phyloP scores from a whole-genome alignment of 2,329 filamentous ascomycete species.

The Claviceps sp. region DNA sequence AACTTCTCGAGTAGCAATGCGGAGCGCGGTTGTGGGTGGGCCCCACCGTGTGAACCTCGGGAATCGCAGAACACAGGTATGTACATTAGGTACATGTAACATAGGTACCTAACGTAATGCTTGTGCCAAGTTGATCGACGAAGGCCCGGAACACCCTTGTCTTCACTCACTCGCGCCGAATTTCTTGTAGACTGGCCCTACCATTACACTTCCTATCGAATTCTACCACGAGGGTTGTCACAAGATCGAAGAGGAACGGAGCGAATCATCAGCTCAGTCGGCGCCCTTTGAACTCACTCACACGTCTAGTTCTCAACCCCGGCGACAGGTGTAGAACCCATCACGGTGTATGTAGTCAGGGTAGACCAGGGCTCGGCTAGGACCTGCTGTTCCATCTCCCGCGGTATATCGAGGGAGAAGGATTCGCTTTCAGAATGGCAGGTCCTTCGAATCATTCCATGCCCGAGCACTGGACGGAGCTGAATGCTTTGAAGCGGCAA shows the following conservation, averaged over 20 bases:
- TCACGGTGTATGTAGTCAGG: background rate
- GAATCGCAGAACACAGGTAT: no score
- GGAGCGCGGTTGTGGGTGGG: no score
- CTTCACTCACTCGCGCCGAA: no score
- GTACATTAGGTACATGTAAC: no score
- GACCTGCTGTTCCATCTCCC: background rate
- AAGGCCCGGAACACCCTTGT: no score
- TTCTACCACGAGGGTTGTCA: background rate
- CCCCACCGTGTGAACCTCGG: no score
- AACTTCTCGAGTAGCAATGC: no score
- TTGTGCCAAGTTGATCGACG: no score
- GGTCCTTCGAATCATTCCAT: conserved; percentile 14
- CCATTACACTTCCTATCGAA: no score
- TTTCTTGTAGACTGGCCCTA: no score
- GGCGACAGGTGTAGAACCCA: background rate
- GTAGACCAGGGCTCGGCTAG: background rate
- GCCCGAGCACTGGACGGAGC: conserved; percentile 27
- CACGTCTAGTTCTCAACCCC: background rate
- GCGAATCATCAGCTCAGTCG: background rate
- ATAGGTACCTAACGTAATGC: no score
- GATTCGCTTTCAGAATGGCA: conserved; percentile 10
- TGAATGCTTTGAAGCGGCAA: conserved; percentile 19
- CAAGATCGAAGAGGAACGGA: background rate
- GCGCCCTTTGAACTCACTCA: background rate
- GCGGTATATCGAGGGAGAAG: background rate